Conservation (phyloP, 257 asterid species). For the Agastache rugosa region DNA sequence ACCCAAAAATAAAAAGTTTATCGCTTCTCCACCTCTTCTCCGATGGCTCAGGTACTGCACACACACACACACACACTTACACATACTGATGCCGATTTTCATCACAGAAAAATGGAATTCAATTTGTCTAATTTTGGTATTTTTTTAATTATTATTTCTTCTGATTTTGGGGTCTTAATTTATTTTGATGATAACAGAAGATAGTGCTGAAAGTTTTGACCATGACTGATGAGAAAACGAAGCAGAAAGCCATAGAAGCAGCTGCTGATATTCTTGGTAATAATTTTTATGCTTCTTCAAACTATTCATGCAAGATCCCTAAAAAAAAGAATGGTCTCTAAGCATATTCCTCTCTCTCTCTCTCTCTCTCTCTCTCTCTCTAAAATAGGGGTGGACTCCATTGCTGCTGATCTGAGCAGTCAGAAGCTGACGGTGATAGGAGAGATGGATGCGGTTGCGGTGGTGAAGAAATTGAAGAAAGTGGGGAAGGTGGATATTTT, state of each 20-base stretch:
- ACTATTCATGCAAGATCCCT: neutral
- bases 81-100: neutral
- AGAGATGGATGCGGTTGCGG: slow-evolving; percentile 67
- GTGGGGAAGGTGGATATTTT: slow-evolving; percentile 58
- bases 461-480: slow-evolving; percentile 65
- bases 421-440: slow-evolving; percentile 69
- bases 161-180: neutral
- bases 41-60: slow-evolving; percentile 53
- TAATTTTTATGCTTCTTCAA: neutral
- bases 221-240: slow-evolving; percentile 70
- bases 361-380: neutral
- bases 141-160: neutral
- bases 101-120: neutral
- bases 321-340: neutral
- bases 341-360: neutral
- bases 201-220: slow-evolving; percentile 60
- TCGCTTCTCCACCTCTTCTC: slow-evolving; percentile 27
- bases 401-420: slow-evolving; percentile 57
- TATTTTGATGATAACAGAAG: slow-evolving; percentile 43
- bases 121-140: neutral
- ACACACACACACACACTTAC: neutral
- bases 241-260: slow-evolving; percentile 74
- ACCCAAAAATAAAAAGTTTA: neutral
- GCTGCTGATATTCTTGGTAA: slow-evolving; percentile 66
- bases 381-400: slow-evolving; percentile 63